Conservation (phyloP, 345 rosid species). For the Acer negundo region DNA sequence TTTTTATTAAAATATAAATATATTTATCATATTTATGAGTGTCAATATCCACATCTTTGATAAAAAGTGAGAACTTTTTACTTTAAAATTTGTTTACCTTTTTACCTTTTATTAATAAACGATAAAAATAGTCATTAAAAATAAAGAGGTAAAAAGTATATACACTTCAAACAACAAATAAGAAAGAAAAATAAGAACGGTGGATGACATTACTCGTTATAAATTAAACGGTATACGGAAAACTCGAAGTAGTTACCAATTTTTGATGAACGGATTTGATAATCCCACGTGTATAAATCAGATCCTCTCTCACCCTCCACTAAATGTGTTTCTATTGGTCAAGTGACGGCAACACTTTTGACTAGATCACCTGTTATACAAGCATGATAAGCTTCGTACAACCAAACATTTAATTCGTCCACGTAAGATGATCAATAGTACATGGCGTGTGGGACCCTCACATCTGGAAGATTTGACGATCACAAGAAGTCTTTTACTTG, state of each 20-base stretch:
- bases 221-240: no score
- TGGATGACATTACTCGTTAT: no score
- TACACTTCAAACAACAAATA: no score
- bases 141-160: no score
- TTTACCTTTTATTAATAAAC: no score
- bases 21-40: no score
- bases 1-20: no score
- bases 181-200: no score
- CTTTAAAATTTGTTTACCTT: no score
- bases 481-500: background rate
- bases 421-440: background rate
- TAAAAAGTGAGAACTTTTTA: no score
- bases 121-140: no score
- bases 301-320: background rate
- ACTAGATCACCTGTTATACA: background rate
- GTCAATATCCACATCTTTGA: no score
- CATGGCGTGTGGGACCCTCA: background rate
- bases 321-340: slow-evolving; percentile 26
- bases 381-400: background rate
- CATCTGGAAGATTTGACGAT: background rate
- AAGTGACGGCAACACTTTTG: slow-evolving; percentile 26
- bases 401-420: background rate
- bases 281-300: slow-evolving; percentile 4
- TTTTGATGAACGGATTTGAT: background rate
- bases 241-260: background rate